Base-by-base conservation (phyloP, 2,329 filamentous ascomycete genomes). In the Stachybotrys chlorohalonatus region DNA sequence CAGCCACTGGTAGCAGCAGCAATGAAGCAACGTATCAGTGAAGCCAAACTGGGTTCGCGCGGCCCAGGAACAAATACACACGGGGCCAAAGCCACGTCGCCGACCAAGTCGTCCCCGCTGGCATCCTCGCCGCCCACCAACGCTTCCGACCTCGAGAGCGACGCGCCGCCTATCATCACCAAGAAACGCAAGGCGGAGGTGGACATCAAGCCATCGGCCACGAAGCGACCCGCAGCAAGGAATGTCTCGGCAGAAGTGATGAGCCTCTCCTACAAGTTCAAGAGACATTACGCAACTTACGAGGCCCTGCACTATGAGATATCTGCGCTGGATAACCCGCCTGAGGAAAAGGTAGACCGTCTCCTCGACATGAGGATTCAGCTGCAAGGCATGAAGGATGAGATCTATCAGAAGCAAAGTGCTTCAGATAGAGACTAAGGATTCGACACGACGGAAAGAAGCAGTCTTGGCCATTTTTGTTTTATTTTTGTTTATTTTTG, bases 111-210 rank as follows among this genome's bases (percentile, higher is more conserved):
- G 2, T 86, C 83, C 9, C 83, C 83, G 5, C 71, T 86, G 16
- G 82, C 82, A n/a, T 82, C 82, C 1, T 85, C 83, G 7, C 82
- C 83, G 11, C 83, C 83, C 0, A 85, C 83, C 7, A 86, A 85
- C 58, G 83, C 82, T 1, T 85, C 82, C 1, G 83, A 86, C 55
- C 68, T 85, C 45, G 82, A 84, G 32, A 72, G 76, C 59, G 60
- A 72, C 49, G 58, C 66, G 52, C 57, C 64, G n/a, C 63, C 60
- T 5, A 54, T 61, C 11, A 58, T 60, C 15, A 52, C 54, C 13
- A 76, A 74, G 66, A 80, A 80, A 65, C 75, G 77, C 54, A 78
- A 75, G 61, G 64, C 64, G 24, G 64, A 66, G 42, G 51, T 52
- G 6, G 58, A 63, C 17, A 57, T 53, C 57, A 70, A 68, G 54